Conservation (phyloP, 1,284 basidiomycete genomes). For the Austropuccinia psidii region DNA sequence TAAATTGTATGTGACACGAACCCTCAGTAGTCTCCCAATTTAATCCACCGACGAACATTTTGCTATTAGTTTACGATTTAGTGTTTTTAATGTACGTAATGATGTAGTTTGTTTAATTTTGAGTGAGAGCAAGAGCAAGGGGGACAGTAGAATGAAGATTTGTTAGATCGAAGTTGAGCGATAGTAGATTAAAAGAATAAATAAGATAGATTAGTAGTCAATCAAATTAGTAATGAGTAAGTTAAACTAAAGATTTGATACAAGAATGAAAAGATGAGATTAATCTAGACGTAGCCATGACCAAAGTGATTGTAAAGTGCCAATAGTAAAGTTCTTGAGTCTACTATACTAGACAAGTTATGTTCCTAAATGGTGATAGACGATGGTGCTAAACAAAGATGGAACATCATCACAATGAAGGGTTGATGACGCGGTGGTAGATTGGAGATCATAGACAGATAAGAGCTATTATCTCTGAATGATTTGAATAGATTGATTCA, state of each 20-base stretch:
- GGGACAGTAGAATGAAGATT: conserved; percentile 2
- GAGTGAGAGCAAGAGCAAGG: not conserved
- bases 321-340: not conserved
- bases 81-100: conserved; percentile 43
- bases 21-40: conserved; percentile 98
- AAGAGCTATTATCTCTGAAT: too few relatives aligned
- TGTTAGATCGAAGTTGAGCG: not conserved
- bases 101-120: conserved; percentile 8
- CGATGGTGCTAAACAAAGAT: too few relatives aligned
- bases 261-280: not conserved
- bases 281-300: conserved; percentile 24
- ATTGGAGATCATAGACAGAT: too few relatives aligned
- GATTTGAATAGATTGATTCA: too few relatives aligned
- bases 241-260: not conserved
- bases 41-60: conserved; percentile 94
- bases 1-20: conserved; percentile 44
- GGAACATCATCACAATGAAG: too few relatives aligned
- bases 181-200: conserved; percentile 30
- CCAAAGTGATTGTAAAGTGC: not conserved
- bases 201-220: conserved; percentile 24
- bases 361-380: too few relatives aligned
- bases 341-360: not conserved
- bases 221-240: conserved; percentile 25
- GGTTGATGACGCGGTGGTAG: too few relatives aligned
- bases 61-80: conserved; percentile 55